phyloP scores from a whole-genome alignment of 257 asterid species.

The Ehretia macrophylla region DNA sequence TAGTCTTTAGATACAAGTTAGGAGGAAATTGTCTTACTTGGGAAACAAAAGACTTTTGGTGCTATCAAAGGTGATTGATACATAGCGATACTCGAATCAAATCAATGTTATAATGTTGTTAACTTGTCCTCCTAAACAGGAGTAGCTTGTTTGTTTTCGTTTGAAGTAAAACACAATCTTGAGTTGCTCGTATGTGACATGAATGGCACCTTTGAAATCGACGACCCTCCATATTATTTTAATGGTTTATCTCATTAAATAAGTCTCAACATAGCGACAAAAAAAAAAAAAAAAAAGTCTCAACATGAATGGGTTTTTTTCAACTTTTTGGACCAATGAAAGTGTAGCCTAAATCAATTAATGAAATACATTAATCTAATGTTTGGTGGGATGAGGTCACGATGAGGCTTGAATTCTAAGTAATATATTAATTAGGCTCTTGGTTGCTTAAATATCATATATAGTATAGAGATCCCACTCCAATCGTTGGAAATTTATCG shows the following conservation, averaged over 20 bases:
- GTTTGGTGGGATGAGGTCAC: slow-evolving; percentile 53
- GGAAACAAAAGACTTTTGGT: slow-evolving; percentile 17
- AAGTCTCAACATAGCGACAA: slow-evolving; percentile 1
- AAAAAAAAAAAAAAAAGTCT: too few relatives aligned
- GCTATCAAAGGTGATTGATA: slow-evolving; percentile 30
- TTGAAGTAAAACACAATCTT: slow-evolving; percentile 15
- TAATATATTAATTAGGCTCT: slow-evolving; percentile 24
- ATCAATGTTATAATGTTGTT: slow-evolving; percentile 7
- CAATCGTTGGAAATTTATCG: slow-evolving; percentile 38
- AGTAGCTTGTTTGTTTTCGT: slow-evolving; percentile 24
- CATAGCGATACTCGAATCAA: slow-evolving; percentile 7
- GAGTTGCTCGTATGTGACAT: slow-evolving; percentile 37
- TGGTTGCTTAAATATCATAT: slow-evolving; percentile 47
- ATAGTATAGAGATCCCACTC: slow-evolving; percentile 47
- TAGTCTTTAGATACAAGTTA: too few relatives aligned
- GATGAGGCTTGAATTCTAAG: slow-evolving; percentile 62
- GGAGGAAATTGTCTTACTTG: too few relatives aligned
- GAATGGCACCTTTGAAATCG: slow-evolving; percentile 62
- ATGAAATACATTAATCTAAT: slow-evolving; percentile 18
- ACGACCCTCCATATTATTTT: slow-evolving; percentile 24
- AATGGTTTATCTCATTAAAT: slow-evolving; percentile 10
- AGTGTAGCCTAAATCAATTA: slow-evolving; percentile 30
- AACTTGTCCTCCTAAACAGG: slow-evolving; percentile 20
- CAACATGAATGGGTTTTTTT: slow-evolving; percentile 37
- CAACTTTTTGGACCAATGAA: slow-evolving; percentile 63